Evolutionary conservation across 495 filamentous ascomycete genomes (phyloP).

Genomic region (Lindgomyces ingoldianus): DNA sequence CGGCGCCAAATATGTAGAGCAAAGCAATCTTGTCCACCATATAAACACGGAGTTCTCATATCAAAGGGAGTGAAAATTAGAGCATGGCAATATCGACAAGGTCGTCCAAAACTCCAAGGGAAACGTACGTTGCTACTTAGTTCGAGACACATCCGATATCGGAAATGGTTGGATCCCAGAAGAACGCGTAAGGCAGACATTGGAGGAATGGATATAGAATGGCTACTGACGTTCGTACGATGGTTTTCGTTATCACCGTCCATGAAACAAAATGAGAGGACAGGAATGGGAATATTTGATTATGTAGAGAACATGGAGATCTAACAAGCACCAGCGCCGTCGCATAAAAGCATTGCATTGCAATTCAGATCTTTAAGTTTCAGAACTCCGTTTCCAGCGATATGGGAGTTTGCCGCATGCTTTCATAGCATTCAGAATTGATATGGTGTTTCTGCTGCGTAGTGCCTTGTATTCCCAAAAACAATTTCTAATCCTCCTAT

Average conservation of each 20-base stretch:
- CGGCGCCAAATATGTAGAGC: conserved; percentile 19
- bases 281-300: conserved; percentile 16
- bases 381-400: background rate
- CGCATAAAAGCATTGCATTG: conserved; percentile 16
- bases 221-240: conserved; percentile 1
- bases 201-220: conserved; percentile 17
- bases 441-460: background rate
- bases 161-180: conserved; percentile 21
- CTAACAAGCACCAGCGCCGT: conserved; percentile 15
- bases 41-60: conserved; percentile 7
- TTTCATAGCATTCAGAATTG: conserved; percentile 8
- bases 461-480: conserved; percentile 14
- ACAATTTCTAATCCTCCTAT: conserved; percentile 3
- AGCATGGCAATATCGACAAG: conserved; percentile 9
- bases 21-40: conserved; percentile 16
- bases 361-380: conserved; percentile 1
- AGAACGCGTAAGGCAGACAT: conserved; percentile 20
- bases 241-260: background rate
- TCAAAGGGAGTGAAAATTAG: conserved; percentile 10
- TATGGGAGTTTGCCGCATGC: background rate
- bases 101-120: conserved; percentile 14
- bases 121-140: background rate
- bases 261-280: conserved; percentile 14
- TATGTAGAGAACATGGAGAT: conserved; percentile 28
- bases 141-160: background rate